Conservation (phyloP, 176 grass and related monocot species). For the Avena eriantha region DNA sequence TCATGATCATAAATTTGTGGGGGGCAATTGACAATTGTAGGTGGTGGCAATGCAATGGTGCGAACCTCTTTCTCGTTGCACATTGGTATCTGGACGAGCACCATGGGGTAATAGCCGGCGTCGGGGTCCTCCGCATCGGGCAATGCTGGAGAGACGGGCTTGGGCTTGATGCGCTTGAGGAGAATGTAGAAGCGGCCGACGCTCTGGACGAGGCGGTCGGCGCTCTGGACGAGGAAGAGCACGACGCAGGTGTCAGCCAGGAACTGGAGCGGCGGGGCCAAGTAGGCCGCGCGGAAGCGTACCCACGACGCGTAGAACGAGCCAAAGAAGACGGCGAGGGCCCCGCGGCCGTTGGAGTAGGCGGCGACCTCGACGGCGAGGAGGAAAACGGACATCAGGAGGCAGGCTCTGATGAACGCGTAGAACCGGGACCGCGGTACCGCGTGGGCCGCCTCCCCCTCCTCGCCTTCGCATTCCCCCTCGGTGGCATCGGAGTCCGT, state of each 20-base stretch:
- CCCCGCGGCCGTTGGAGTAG: slow-evolving; percentile 41
- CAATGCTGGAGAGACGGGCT: slow-evolving; percentile 22
- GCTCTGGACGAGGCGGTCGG: slow-evolving; percentile 77
- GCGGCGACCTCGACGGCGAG: slow-evolving; percentile 66
- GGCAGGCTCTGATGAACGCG: slow-evolving; percentile 57
- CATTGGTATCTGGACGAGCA: slow-evolving; percentile 96
- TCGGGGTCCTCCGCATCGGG: slow-evolving; percentile 55
- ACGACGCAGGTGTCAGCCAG: slow-evolving; percentile 74
- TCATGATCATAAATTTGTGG: neutral
- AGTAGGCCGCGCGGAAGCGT: slow-evolving; percentile 66
- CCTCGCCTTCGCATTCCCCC: neutral
- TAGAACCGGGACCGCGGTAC: slow-evolving; percentile 60
- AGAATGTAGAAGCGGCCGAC: slow-evolving; percentile 84
- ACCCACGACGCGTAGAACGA: slow-evolving; percentile 65
- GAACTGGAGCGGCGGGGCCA: slow-evolving; percentile 76
- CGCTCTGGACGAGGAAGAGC: slow-evolving; percentile 90
- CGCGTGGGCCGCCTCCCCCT: neutral
- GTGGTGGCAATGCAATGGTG: neutral
- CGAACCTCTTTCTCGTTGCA: slow-evolving; percentile 95
- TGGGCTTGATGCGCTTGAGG: slow-evolving; percentile 60
- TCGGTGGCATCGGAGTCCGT: slow-evolving; percentile 53
- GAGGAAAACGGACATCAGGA: slow-evolving; percentile 62
- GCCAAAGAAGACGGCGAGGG: slow-evolving; percentile 11
- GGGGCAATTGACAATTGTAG: slow-evolving; percentile 2
- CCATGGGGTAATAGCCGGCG: slow-evolving; percentile 71